These are phyloP conservation scores for Vigna mungo DNA, from an alignment of 306 rosid genomes.

Conservation along the genomic window DNA sequence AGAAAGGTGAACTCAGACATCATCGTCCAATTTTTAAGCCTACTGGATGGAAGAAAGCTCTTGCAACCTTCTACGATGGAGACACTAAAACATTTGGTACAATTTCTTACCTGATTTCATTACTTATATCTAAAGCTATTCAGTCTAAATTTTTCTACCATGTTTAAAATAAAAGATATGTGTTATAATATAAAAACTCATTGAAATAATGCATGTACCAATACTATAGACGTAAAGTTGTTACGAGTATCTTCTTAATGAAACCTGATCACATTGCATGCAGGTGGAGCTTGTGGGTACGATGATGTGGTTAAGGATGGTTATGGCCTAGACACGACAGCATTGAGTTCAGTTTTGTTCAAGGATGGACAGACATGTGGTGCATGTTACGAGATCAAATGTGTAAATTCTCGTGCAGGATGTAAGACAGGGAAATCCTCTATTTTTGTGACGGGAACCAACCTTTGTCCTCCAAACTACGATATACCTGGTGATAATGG, in stretches of 20 bases:
- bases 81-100: constrained; percentile 65
- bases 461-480: constrained; percentile 68
- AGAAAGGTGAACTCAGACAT: constrained; percentile 11
- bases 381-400: constrained; percentile 75
- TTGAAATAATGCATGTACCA: too few species aligned
- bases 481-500: constrained; percentile 50
- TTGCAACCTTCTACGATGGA: constrained; percentile 84
- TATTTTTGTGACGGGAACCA: constrained; percentile 67
- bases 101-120: background rate
- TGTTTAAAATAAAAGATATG: too few species aligned
- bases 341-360: constrained; percentile 70
- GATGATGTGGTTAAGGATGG: constrained; percentile 74
- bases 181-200: too few species aligned
- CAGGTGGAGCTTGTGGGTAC: constrained; percentile 92
- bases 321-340: constrained; percentile 72
- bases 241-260: too few species aligned
- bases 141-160: background rate
- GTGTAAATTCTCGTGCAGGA: constrained; percentile 54
- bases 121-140: background rate
- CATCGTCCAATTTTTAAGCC: background rate
- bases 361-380: constrained; percentile 71
- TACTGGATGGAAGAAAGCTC: constrained; percentile 73
- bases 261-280: background rate
- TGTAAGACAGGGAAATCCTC: constrained; percentile 63
- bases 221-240: too few species aligned